These are phyloP conservation scores for Carpinus viminea DNA, from an alignment of 306 rosid species.

Conservation along the genomic window DNA sequence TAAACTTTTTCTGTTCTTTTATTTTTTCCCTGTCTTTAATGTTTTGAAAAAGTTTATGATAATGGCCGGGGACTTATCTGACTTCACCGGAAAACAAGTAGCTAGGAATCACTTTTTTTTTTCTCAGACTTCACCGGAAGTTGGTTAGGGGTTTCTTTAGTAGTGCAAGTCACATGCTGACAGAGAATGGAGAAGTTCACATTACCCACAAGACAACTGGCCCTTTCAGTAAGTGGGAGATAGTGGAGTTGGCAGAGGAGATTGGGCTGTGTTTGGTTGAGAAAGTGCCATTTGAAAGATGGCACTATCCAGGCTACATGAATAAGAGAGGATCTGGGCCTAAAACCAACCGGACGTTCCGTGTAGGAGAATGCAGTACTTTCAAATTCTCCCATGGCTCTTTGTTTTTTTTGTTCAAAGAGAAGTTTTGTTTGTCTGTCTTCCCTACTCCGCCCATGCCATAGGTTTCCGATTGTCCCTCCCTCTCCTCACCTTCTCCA, in stretches of 20 bases:
- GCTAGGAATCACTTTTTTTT: not conserved
- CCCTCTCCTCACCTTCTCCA: conserved; percentile 19
- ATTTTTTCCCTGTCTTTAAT: not conserved
- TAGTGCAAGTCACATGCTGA: conserved; percentile 28
- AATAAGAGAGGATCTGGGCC: conserved; percentile 29
- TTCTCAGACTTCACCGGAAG: conserved; percentile 23
- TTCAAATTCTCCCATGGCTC: not conserved
- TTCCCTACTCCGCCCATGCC: conserved; percentile 31
- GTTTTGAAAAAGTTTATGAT: too few species aligned
- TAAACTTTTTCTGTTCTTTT: not conserved
- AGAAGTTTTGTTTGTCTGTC: not conserved
- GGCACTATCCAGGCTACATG: conserved; percentile 20
- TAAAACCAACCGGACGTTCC: not conserved
- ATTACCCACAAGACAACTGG: conserved; percentile 40
- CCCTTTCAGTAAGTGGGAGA: conserved; percentile 35
- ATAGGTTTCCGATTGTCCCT: conserved; percentile 17
- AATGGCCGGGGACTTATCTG: too few species aligned
- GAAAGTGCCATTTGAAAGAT: not conserved
- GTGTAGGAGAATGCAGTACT: conserved; percentile 29
- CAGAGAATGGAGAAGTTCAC: conserved; percentile 33
- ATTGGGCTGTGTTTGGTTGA: not conserved
- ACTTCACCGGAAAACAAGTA: too few species aligned
- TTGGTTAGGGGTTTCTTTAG: conserved; percentile 33
- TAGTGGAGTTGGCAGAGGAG: conserved; percentile 18
- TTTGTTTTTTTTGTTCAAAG: too few species aligned